Conservation (phyloP, 2,329 filamentous ascomycete species). For the Aspergillus flavus region DNA sequence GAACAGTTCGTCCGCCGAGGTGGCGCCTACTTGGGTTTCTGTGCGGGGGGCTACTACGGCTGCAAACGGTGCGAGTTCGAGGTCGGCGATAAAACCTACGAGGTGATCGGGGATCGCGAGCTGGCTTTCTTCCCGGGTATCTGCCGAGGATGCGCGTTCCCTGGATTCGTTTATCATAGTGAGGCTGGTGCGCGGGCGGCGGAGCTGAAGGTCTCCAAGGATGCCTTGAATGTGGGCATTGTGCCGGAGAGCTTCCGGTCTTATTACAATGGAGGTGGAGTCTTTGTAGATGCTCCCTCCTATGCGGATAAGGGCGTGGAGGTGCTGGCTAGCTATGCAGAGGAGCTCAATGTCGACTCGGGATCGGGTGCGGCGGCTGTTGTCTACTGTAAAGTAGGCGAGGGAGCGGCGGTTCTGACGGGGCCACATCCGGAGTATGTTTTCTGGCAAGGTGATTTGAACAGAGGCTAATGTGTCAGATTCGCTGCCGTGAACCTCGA, state of each 20-base stretch:
- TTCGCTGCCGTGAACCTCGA: slow-evolving; percentile 81
- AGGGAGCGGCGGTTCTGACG: slow-evolving; percentile 77
- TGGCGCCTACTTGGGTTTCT: slow-evolving; percentile 86
- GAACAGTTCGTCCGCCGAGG: slow-evolving; percentile 81
- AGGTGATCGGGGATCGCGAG: slow-evolving; percentile 84
- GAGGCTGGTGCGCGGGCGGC: slow-evolving; percentile 80
- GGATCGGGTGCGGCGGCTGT: slow-evolving; percentile 75
- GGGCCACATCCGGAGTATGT: slow-evolving; percentile 90
- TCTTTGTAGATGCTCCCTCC: slow-evolving; percentile 79
- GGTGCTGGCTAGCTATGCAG: slow-evolving; percentile 77
- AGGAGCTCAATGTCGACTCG: slow-evolving; percentile 73
- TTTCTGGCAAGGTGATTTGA: background rate
- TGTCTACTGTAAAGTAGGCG: slow-evolving; percentile 79
- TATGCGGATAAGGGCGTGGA: slow-evolving; percentile 68
- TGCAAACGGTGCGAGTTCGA: slow-evolving; percentile 85
- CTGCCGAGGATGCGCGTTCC: slow-evolving; percentile 83
- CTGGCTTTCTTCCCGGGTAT: slow-evolving; percentile 84
- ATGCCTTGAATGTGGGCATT: slow-evolving; percentile 56
- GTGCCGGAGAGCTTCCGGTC: slow-evolving; percentile 67
- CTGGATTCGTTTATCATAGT: slow-evolving; percentile 86
- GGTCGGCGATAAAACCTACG: slow-evolving; percentile 75
- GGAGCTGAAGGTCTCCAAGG: slow-evolving; percentile 65
- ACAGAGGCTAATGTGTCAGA: slow-evolving; percentile 47
- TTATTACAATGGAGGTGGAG: slow-evolving; percentile 94
- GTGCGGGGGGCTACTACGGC: slow-evolving; percentile 93